Base-by-base conservation (phyloP, 495 filamentous ascomycete genomes). In the Hypoxylon fragiforme region DNA sequence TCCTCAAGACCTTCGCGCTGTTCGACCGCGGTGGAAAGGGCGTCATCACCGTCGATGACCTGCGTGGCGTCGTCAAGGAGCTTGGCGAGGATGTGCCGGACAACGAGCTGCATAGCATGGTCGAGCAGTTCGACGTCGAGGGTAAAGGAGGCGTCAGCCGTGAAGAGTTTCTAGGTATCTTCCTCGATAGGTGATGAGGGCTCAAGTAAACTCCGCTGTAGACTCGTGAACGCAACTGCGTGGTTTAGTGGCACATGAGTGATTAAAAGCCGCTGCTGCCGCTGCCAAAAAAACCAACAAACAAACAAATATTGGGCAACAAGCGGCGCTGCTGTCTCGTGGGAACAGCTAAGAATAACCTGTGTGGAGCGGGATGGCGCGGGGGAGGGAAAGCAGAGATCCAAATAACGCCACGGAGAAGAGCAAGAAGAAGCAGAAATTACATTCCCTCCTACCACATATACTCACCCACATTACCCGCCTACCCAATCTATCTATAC, bases 51-150 rank as follows among this genome's bases (percentile, higher is more conserved):
- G 74, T 96, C 15, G 84, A 90, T 45, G 94, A 98, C 77, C 66
- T 98, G 63, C 73, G 89, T 50, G 74, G 89, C 24, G 92, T 98
- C 40, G 91, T 94, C 56, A 80, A 91, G 60, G 94, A 97, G 72
- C 71, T 98, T 16, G 92, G 92, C 1, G 92, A 98, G 71, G 86
- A 84, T 35, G 74, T 98, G 31, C 90, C 95, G 64, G 92, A 98
- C 64, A 89, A 95, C 58, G 92, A 98, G 72, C 72, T 98, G 35
- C 76, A 79, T 53, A 90, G 92, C 65, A 98, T 98, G 94, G 90
- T 98, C 74, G 91, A 96, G 72, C 94, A 98, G 75, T 98, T 98
- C 80, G 94, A 98, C 77, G 75, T 96, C 50, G 88, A 92, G 68
- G 91, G 89, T 0, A 92, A 95, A 60, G 90, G 90, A 4, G 90